Conservation (phyloP, 192 early-diverging fungal genomes). For the Geranomyces michiganensis region DNA sequence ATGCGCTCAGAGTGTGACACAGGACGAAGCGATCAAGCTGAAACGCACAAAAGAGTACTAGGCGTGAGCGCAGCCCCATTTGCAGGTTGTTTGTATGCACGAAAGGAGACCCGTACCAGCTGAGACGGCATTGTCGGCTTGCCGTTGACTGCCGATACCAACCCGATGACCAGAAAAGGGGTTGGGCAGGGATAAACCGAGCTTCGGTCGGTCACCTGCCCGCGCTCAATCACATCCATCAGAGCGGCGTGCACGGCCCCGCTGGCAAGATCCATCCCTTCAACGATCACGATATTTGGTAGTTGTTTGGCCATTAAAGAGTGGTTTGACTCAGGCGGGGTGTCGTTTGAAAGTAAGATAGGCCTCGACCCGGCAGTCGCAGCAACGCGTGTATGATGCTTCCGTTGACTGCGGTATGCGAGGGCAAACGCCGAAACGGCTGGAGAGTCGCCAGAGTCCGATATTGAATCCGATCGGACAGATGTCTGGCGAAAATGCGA, state of each 20-base stretch:
- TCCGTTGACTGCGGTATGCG: slow-evolving; percentile 5
- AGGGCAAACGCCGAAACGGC: slow-evolving; percentile 3
- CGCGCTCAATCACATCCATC: slow-evolving; percentile 22
- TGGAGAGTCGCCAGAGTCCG: slow-evolving; percentile 11
- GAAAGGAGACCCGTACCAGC: slow-evolving; percentile 13
- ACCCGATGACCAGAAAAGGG: slow-evolving; percentile 24
- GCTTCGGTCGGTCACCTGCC: slow-evolving; percentile 24
- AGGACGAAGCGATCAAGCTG: slow-evolving; percentile 31
- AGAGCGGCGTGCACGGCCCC: slow-evolving; percentile 16
- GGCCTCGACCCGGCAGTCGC: slow-evolving; percentile 24
- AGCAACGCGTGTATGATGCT: slow-evolving; percentile 17
- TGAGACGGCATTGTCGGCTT: slow-evolving; percentile 13
- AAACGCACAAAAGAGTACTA: no score
- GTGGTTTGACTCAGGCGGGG: slow-evolving; percentile 7
- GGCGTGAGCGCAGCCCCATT: no score
- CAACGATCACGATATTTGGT: slow-evolving; percentile 25
- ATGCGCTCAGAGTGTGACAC: slow-evolving; percentile 17
- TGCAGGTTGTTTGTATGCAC: no score
- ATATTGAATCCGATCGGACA: slow-evolving; percentile 10
- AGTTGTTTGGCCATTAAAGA: slow-evolving; percentile 23
- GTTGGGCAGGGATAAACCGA: slow-evolving; percentile 25
- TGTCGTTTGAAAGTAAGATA: slow-evolving; percentile 13
- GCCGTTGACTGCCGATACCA: background rate
- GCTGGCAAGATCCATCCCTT: slow-evolving; percentile 23
- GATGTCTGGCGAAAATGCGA: slow-evolving; percentile 24